These are phyloP conservation scores for Nakazawaea sp. DNA, from an alignment of 805 yeast genomes.

Conservation along the genomic window DNA sequence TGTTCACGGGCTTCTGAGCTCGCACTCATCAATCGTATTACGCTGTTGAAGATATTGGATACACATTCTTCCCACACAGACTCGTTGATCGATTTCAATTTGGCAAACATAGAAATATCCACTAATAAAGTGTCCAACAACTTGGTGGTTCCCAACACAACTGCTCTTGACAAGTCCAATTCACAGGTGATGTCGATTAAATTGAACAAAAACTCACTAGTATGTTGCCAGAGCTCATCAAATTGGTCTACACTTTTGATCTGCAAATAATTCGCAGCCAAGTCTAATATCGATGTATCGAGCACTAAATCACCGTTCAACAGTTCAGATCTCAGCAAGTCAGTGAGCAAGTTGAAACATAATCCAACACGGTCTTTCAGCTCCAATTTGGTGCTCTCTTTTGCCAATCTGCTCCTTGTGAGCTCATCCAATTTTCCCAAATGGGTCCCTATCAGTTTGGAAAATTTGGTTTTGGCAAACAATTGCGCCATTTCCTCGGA, in stretches of 20 bases:
- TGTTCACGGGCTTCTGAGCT: slow-evolving; percentile 8
- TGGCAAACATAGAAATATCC: slow-evolving; percentile 7
- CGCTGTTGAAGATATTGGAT: slow-evolving; percentile 12
- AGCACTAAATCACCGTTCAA: too few species aligned
- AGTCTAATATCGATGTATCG: too few species aligned
- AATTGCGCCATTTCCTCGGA: neutral
- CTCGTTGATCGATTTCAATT: neutral
- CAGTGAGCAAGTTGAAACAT: slow-evolving; percentile 1
- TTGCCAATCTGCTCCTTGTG: neutral
- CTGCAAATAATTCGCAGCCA: neutral
- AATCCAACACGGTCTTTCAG: neutral
- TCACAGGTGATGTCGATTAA: slow-evolving; percentile 1
- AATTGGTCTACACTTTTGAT: neutral
- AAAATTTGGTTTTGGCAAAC: slow-evolving; percentile 4
- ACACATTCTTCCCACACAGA: neutral
- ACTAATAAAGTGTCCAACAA: slow-evolving; percentile 4
- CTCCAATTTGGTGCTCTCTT: neutral
- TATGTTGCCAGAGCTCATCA: neutral
- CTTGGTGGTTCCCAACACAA: slow-evolving; percentile 1
- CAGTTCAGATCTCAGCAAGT: neutral
- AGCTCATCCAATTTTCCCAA: slow-evolving; percentile 1
- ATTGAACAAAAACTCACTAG: slow-evolving; percentile 4
- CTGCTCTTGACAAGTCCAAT: slow-evolving; percentile 1
- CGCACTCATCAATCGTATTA: slow-evolving; percentile 13
- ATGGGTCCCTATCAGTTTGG: slow-evolving; percentile 3